Base-by-base conservation (phyloP, 768 basidiomycete genomes). In the Clitopilus passeckerianus region DNA sequence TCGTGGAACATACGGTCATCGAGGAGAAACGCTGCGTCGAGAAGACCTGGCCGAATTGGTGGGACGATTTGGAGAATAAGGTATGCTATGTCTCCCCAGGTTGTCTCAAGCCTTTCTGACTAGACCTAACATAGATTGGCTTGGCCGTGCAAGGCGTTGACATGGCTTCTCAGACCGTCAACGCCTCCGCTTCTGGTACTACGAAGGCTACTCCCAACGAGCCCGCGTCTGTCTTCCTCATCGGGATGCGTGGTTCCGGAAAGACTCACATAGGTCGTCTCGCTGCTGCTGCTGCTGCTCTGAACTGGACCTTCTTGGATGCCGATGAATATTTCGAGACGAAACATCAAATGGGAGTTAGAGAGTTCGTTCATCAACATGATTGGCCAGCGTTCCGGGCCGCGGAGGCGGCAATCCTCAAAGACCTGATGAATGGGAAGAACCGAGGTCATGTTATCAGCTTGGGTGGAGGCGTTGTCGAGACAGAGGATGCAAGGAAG, bases 21-120 rank as follows among this genome's bases (percentile, higher is more conserved):
- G 95, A 98, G 68, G 96, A 98, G 77, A 96, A 96, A 74, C 81
- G 95, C 57, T 98, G 97, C 68, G 97, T 99, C 33, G 96, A 96
- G 74, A 99, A 99, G 83, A 99, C 96, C 0, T 99, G 96, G 96
- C 97, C 97, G 0, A 95, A 95, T 70, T 99, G 95, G 93, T 99
- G 96, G 95, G 97, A 98, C 69, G 97, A 98, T 72, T 79, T 99
- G 23, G 85, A 92, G 70, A 95, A 93, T 77, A 97, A 97, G 85
- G 93, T 91, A 55, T 2, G 77, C 10, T 41, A n/a, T 30, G 16
- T 59, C 18, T 18, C 15, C 37, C 59, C 46, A 18, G 15, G 35
- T 43, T n/a, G 9, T 9, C 27, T 8, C 8, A 37, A 24, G 56
- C 24, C 58, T 56, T 59, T 20, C 60, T 34, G 24, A 23, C 54